Percentiles rank a stretch among this genome's conserved stretches.
These are phyloP conservation scores for Incumbomyces delicatus DNA, from an alignment of 2,329 filamentous ascomycete species.

Conservation along the genomic window DNA sequence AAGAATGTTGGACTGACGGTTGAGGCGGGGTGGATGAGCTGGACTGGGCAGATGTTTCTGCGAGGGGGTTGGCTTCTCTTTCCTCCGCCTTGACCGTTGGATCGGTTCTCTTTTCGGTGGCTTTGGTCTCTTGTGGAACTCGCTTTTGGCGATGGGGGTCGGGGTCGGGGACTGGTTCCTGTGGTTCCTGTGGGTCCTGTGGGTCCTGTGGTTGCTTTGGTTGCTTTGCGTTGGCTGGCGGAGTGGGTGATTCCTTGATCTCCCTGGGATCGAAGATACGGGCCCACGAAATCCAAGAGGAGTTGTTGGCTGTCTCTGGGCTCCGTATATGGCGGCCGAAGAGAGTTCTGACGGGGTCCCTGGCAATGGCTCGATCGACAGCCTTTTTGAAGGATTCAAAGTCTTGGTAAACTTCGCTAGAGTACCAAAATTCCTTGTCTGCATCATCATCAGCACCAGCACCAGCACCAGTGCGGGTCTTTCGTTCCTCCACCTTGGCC, in stretches of 20 bases:
- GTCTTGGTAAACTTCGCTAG: conserved; percentile 17
- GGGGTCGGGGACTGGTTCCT: too few relatives aligned
- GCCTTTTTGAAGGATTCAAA: conserved; percentile 29
- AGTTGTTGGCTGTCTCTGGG: conserved; percentile 13
- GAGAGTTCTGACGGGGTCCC: conserved; percentile 31
- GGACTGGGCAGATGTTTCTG: background rate
- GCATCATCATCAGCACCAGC: background rate
- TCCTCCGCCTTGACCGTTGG: too few relatives aligned
- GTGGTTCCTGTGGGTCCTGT: too few relatives aligned
- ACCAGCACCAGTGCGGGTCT: too few relatives aligned
- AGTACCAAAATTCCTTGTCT: background rate
- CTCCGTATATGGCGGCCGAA: conserved; percentile 29
- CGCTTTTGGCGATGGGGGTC: too few relatives aligned
- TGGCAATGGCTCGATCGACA: conserved; percentile 26
- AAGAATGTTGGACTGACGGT: background rate
- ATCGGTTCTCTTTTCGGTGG: too few relatives aligned
- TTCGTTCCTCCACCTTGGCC: conserved; percentile 7
- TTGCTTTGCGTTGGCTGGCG: background rate
- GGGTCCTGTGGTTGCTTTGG: too few relatives aligned
- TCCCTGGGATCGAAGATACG: conserved; percentile 21
- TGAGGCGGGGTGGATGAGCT: background rate
- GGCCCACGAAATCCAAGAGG: conserved; percentile 24
- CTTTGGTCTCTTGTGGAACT: too few relatives aligned
- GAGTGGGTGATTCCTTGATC: background rate
- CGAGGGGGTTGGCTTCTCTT: background rate